Base-by-base conservation (phyloP, 2,329 filamentous ascomycete genomes). In the Penicillium hesseltinei region DNA sequence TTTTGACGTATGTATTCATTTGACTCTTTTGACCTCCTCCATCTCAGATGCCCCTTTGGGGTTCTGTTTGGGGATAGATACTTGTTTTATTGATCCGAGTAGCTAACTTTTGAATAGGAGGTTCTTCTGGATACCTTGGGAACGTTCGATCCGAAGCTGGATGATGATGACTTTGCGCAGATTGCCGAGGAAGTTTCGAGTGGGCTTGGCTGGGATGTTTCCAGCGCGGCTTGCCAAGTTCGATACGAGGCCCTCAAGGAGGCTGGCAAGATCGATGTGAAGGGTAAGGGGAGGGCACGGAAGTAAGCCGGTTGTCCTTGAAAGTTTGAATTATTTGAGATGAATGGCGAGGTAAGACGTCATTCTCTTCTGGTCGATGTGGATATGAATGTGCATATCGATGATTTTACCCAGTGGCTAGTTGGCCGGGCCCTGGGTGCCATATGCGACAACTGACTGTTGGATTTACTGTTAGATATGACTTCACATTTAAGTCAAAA, bases 1-100 rank as follows among this genome's bases (percentile, higher is more conserved):
- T 4, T 49, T 54, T n/a, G 44, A 54, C 19, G 52, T 54, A 35
- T 10, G 52, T 49, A n/a, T 35, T 27, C 17, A 42, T 9, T n/a
- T 44, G 1, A 5, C n/a, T 21, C 23, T 15, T 43, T 42, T 17
- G 15, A 10, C 13, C 8, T 13, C 19, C 27, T 15, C 38, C n/a
- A 6, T 33, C 10, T 17, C 40, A 3, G 6, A 23, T 33, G 11
- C 6, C 5, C 21, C 3, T 25, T 23, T 5, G 35, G 21, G 8
- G 10, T 21, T 47, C 7, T 11, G 23, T 33, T 25, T 23, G 49
- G 5, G 11, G 11, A 19, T 43, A 15, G 9, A 9, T 21, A 33
- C 21, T 21, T 21, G 19, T 21, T 33, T n/a, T 19, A 10, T 27
- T 21, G 27, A 17, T 44, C 13, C 1, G 21, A 15, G 11, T 38